Conservation (phyloP, 2,329 filamentous ascomycete species). For the Thielaviopsis musarum region DNA sequence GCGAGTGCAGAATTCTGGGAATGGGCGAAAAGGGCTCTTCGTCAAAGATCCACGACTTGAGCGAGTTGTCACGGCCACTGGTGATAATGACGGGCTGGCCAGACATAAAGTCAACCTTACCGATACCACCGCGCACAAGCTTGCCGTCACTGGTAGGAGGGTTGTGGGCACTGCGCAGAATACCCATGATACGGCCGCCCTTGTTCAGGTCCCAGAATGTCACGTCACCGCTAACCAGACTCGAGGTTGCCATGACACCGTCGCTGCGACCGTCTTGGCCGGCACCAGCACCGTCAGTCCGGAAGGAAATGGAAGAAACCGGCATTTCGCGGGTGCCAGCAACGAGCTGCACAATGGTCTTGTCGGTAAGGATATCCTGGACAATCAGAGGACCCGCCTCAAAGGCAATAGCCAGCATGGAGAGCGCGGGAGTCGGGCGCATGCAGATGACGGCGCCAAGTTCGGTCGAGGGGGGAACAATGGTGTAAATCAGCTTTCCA, state of each 20-base stretch:
- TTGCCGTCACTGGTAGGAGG: constrained; percentile 41
- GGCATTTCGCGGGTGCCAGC: constrained; percentile 46
- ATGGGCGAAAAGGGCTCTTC: constrained; percentile 76
- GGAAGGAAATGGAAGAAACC: constrained; percentile 73
- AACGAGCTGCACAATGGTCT: constrained; percentile 50
- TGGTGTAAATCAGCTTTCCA: constrained; percentile 77
- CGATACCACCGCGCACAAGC: constrained; percentile 58
- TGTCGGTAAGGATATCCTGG: constrained; percentile 67
- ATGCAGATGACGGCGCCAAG: constrained; percentile 76
- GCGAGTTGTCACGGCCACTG: constrained; percentile 79
- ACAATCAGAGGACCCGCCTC: constrained; percentile 62
- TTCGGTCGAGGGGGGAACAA: constrained; percentile 56
- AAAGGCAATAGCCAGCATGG: constrained; percentile 77
- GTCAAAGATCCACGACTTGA: constrained; percentile 95
- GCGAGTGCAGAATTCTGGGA: constrained; percentile 67
- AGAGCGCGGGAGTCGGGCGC: constrained; percentile 68
- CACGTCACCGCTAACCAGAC: constrained; percentile 63
- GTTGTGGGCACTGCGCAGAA: constrained; percentile 77
- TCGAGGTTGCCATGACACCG: constrained; percentile 89
- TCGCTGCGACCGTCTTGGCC: constrained; percentile 71
- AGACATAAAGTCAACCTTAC: constrained; percentile 71
- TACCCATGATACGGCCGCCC: constrained; percentile 70
- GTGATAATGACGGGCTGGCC: constrained; percentile 84
- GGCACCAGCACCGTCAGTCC: constrained; percentile 75
- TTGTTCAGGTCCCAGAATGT: constrained; percentile 93